Conservation (phyloP, 352 stramenopile genomes). For the Halophytophthora batemanensis region DNA sequence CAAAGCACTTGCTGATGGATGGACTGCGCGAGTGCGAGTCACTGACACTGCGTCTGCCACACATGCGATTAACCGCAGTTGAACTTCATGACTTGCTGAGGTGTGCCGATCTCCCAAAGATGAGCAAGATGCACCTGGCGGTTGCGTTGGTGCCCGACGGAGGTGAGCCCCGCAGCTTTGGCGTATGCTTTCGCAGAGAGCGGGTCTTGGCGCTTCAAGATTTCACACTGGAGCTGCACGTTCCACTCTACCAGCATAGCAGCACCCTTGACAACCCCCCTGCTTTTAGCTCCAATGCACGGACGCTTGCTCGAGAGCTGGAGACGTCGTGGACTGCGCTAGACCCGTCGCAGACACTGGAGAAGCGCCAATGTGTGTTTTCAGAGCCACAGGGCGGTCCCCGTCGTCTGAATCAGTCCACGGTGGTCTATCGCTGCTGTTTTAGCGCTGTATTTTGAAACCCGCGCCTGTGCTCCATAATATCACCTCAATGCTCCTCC, state of each 20-base stretch:
- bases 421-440: conserved; percentile 18
- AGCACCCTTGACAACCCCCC: background rate
- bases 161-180: conserved; percentile 2
- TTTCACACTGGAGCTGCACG: conserved; percentile 23
- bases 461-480: no score
- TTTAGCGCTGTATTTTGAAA: conserved; percentile 7
- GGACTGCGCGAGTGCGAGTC: conserved; percentile 43
- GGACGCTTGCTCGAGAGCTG: conserved; percentile 13
- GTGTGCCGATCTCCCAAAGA: conserved; percentile 11
- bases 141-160: conserved; percentile 6
- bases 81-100: conserved; percentile 19
- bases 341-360: background rate
- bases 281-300: background rate
- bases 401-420: conserved; percentile 3
- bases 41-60: conserved; percentile 33
- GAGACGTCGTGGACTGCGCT: conserved; percentile 20
- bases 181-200: conserved; percentile 8
- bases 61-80: conserved; percentile 12
- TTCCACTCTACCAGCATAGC: conserved; percentile 7
- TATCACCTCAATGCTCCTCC: no score
- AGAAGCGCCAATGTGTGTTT: conserved; percentile 1
- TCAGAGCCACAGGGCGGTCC: conserved; percentile 17
- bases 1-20: conserved; percentile 33
- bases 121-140: conserved; percentile 21
- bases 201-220: conserved; percentile 20